Base-by-base conservation (phyloP, 371 early-diverging fungal species). In the Choanephora cucurbitarum region DNA sequence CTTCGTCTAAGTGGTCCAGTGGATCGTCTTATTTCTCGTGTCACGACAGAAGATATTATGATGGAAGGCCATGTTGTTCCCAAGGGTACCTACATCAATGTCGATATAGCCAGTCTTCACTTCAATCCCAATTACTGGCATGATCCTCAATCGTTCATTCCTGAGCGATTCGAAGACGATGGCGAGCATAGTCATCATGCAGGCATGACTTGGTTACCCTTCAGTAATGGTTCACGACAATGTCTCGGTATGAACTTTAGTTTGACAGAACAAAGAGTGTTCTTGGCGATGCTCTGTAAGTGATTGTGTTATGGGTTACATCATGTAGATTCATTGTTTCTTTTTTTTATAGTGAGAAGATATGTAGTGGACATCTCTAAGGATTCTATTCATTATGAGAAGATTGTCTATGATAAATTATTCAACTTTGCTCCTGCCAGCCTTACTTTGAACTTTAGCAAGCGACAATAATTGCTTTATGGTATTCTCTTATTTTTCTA, bases 1-100 rank as follows among this genome's bases (percentile, higher is more conserved):
- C 57, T 83, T 57, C 69, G 85, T 8, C 57, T 75, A 44, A 73
- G 74, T 62, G 70, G 68, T 17, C 71, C 73, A 10, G 24, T 58
- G 0, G 50, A 52, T 13, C 51, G 46, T 1, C 48, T 67, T 1
- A 52, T 73, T 8, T 23, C 60, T 14, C 58, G 53, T 47, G 50
- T 70, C 1, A 57, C 68, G 8, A 21, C 48, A 5, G 40, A 64
- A 59, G 66, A 66, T 45, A 51, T 67, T 34, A 51, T 64, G 40
- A 9, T 72, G 54, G 58, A 60, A 57, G 33, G 52, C 19, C n/a
- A 65, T 42, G 47, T 72, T 58, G 60, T 84, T 33, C 82, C 82
- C 22, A 72, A 71, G 54, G 77, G 72, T 7, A 55, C 70, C 0
- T 46, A 43, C 17, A 55, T 82, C 10, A 46, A 57, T n/a, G 59